phyloP scores from a whole-genome alignment of 2,329 filamentous ascomycete species.

The Cordyceps militaris region DNA sequence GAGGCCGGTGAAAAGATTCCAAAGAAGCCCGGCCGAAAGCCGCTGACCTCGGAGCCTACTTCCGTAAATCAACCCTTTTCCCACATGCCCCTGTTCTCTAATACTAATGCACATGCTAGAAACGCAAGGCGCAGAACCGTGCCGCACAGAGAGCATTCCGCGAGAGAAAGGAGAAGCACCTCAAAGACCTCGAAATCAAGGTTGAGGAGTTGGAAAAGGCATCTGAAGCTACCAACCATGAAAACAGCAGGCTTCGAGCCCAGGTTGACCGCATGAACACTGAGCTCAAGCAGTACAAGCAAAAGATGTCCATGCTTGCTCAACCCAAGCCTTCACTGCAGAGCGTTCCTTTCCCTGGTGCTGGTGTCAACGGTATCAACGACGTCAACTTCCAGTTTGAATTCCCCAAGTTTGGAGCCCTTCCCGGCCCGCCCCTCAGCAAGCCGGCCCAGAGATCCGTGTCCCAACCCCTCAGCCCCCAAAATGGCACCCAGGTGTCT shows the following conservation, averaged over 20 bases:
- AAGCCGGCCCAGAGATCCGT: constrained; percentile 21
- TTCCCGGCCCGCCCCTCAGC: constrained; percentile 42
- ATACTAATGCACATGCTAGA: constrained; percentile 43
- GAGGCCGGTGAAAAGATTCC: constrained; percentile 78
- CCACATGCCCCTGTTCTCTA: background rate
- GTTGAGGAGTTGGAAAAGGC: constrained; percentile 72
- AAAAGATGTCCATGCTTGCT: constrained; percentile 61
- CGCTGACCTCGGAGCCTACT: constrained; percentile 88
- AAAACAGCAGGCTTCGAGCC: constrained; percentile 77
- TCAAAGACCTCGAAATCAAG: constrained; percentile 77
- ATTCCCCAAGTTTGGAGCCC: constrained; percentile 84
- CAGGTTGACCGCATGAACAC: constrained; percentile 81
- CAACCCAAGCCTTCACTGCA: constrained; percentile 30
- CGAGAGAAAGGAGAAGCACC: constrained; percentile 87
- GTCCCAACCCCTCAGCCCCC: constrained; percentile 29
- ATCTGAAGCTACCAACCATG: constrained; percentile 73
- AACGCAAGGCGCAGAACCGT: constrained; percentile 92
- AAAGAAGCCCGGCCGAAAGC: constrained; percentile 96
- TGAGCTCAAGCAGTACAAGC: constrained; percentile 86
- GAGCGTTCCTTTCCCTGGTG: constrained; percentile 36
- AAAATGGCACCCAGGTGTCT: constrained; percentile 14
- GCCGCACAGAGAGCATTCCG: constrained; percentile 90
- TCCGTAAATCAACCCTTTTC: constrained; percentile 58
- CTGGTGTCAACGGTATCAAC: constrained; percentile 52
- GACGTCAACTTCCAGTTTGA: constrained; percentile 90